Evolutionary conservation across 2,329 filamentous ascomycete species (phyloP), one percentile per base, ranked within the genome.

Genomic region (Beauveria sp.): DNA sequence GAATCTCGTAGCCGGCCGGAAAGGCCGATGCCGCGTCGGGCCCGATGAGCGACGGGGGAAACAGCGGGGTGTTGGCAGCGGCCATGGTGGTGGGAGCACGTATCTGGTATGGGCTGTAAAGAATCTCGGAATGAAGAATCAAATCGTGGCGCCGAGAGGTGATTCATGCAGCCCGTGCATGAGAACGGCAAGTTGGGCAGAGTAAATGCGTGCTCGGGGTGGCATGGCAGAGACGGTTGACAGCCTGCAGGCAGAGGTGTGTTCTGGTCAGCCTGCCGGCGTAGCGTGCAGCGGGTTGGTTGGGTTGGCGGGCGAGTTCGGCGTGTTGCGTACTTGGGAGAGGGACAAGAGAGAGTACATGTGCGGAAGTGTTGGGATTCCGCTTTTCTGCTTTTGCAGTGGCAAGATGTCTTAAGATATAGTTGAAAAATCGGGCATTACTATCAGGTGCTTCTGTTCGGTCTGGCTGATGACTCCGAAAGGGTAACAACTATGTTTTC

Each of bases 1-100:
- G 88, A 70, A 91, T 83, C 2, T 77, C 82, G 78, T 91, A 93
- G 67, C 84, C 83, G 65, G 83, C 74, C 28, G 90, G 89, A 0
- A 93, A 81, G 30, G 79, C 77, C 40, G 81, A 73, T 59, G 78
- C 73, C 64, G 90, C 82, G 43, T 82, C 79, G 18, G 84, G 78
- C 18, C 87, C 86, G 71, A 93, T 86, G 63, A 91, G 82, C 43
- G 80, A 76, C 9, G 82, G 68, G 52, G 84, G 79, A 79, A 93
- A 92, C 70, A 92, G 83, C 54, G 67, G 65, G 18, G 42, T 58
- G 28, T 20, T 56, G 46, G 50, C 18, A 3, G 49, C 50, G 18
- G 64, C 62, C 65, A 67, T 68, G 43, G 43, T 51, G 50, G 24
- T 51, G 50, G 24, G 14, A 24, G 30, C 22, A 7, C 16, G 20